Evolutionary conservation across 164 flowering plant genomes (phyloP), one percentile per base, ranked within the genome.

Genomic region (Tinospora cordifolia): DNA sequence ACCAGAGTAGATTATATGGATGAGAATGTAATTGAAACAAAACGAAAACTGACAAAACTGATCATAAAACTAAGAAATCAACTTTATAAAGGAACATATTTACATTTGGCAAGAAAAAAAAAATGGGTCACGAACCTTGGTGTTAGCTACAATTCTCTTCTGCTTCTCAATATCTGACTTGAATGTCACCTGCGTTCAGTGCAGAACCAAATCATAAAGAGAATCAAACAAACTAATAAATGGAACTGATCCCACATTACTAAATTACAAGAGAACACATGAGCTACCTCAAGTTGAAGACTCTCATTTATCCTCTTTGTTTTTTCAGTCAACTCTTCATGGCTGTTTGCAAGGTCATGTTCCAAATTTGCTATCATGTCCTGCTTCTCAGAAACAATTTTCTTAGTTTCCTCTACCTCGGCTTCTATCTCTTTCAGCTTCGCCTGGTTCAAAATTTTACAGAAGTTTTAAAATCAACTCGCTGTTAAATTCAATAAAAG

Each of bases 111-210:
- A 10, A 67, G 24, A 51, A 47, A 38, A n/a, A 39, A 7, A n/a
- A 13, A 8, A 34, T 54, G 36, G 24, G 51, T n/a, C 34, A 54
- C 8, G 27, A 40, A 88, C 92, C 92, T 86, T 90, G 10, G 44
- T 62, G 63, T 69, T 81, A 68, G 62, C 17, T 3, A 63, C n/a
- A 5, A 71, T 0, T 78, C 70, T 86, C 80, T 71, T 85, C 22
- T 83, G 85, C 79, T 79, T 90, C 51, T 93, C 92, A 66, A 78
- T 41, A 12, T 90, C 94, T 13, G 76, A 58, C 71, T 77, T 88
- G 47, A 80, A 17, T 69, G 63, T 70, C 46, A 81, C 83, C 92
- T 87, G 83, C 63, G 72, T 22, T 6, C 13, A 9, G 68, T 67
- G 40, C 68, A 68, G 14, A 62, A 65, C 39, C 15, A 46, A 54